phyloP scores from a whole-genome alignment of 1,139 yeast genomes.

The Candida dubliniensis region DNA sequence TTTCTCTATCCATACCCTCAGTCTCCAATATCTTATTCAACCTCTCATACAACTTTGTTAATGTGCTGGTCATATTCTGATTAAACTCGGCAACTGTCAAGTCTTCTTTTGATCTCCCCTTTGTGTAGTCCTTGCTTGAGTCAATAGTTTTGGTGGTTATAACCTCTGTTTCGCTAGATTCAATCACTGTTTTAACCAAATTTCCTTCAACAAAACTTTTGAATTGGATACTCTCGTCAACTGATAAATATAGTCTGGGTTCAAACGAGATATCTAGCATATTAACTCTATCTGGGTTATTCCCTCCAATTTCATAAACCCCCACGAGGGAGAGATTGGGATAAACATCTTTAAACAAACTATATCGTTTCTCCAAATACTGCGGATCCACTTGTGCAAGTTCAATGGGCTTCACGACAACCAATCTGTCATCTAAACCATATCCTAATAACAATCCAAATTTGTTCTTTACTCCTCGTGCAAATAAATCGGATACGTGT shows the following conservation, averaged over 20 bases:
- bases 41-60: no score
- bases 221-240: conserved; percentile 7
- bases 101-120: no score
- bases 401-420: conserved; percentile 26
- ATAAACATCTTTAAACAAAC: conserved; percentile 27
- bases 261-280: conserved; percentile 9
- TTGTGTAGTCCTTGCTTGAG: no score
- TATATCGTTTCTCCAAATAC: conserved; percentile 25
- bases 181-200: conserved; percentile 16
- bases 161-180: conserved; percentile 25
- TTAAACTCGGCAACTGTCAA: no score
- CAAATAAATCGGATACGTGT: conserved; percentile 27
- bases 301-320: conserved; percentile 18
- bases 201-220: conserved; percentile 4
- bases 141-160: conserved; percentile 29
- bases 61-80: no score
- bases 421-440: conserved; percentile 12
- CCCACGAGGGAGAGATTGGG: conserved; percentile 33
- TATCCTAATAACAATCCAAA: conserved; percentile 34
- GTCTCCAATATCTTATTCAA: no score
- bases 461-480: conserved; percentile 16
- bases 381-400: conserved; percentile 22
- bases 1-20: no score
- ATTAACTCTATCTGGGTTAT: no score
- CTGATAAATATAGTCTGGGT: conserved; percentile 8